phyloP scores from a whole-genome alignment of 2,329 filamentous ascomycete species.

The Fusarium solani-melongenae region DNA sequence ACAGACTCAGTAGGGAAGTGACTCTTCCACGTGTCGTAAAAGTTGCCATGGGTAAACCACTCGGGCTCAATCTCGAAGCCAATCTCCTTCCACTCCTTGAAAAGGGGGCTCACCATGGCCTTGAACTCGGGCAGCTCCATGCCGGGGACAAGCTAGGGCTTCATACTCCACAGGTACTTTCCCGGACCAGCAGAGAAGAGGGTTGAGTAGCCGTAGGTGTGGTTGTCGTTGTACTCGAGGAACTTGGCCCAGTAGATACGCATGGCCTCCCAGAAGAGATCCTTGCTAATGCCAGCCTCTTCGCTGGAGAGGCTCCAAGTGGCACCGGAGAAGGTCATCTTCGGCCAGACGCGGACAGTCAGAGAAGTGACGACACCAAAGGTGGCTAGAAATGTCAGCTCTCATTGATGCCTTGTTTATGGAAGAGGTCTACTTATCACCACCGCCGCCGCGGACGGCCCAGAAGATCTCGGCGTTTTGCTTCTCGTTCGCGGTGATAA shows the following conservation, averaged over 20 bases:
- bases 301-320: constrained; percentile 50
- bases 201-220: constrained; percentile 45
- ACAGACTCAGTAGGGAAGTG: constrained; percentile 50
- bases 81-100: constrained; percentile 44
- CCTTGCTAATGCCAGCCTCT: constrained; percentile 42
- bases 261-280: constrained; percentile 48
- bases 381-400: constrained; percentile 49
- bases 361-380: constrained; percentile 56
- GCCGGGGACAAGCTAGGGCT: constrained; percentile 51
- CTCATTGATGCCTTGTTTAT: not conserved
- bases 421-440: not conserved
- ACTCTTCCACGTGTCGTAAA: constrained; percentile 52
- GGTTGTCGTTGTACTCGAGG: constrained; percentile 44
- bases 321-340: constrained; percentile 48
- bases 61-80: constrained; percentile 44
- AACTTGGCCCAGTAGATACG: constrained; percentile 48
- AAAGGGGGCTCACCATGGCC: constrained; percentile 45
- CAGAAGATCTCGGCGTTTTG: constrained; percentile 61
- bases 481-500: constrained; percentile 53
- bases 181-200: constrained; percentile 26
- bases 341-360: constrained; percentile 48
- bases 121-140: constrained; percentile 48
- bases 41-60: constrained; percentile 49
- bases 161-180: constrained; percentile 44
- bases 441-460: constrained; percentile 60